Evolutionary conservation across 2,329 filamentous ascomycete species (phyloP).

Genomic region (Microascus cirrosus): DNA sequence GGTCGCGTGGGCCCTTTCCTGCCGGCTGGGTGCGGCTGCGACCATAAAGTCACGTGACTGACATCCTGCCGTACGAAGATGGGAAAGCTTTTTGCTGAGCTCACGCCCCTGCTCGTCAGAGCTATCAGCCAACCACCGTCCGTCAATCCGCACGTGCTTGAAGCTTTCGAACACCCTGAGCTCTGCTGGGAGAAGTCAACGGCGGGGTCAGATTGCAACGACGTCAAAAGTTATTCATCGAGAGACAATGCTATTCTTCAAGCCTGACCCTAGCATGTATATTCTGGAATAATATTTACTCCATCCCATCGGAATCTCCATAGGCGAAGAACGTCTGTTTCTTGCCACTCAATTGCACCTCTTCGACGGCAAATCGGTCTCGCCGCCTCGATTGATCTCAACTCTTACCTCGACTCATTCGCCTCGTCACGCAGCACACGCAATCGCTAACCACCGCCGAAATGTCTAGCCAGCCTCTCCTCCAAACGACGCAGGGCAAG

Average conservation of each 20-base stretch:
- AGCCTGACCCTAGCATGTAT: not conserved
- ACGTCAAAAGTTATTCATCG: not conserved
- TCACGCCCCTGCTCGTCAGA: too few relatives aligned
- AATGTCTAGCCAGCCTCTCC: conserved; percentile 95
- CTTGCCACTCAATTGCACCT: too few relatives aligned
- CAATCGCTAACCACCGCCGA: conserved; percentile 13
- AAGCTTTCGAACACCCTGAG: not conserved
- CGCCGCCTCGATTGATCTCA: too few relatives aligned
- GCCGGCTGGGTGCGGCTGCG: not conserved
- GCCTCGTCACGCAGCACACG: not conserved
- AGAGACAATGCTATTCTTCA: not conserved
- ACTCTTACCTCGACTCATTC: not conserved
- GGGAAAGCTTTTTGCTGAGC: too few relatives aligned
- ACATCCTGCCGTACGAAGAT: not conserved
- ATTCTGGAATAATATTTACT: not conserved
- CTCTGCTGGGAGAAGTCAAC: not conserved
- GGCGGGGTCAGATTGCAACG: not conserved
- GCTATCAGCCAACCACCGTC: not conserved
- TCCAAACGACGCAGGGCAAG: conserved; percentile 84
- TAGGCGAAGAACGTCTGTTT: not conserved
- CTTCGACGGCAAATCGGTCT: too few relatives aligned
- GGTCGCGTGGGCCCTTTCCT: not conserved
- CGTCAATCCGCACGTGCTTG: not conserved
- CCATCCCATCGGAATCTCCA: not conserved
- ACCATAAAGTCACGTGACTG: not conserved